These are phyloP conservation scores for Dryas alaskensis DNA, from an alignment of 306 rosid species.

Conservation along the genomic window DNA sequence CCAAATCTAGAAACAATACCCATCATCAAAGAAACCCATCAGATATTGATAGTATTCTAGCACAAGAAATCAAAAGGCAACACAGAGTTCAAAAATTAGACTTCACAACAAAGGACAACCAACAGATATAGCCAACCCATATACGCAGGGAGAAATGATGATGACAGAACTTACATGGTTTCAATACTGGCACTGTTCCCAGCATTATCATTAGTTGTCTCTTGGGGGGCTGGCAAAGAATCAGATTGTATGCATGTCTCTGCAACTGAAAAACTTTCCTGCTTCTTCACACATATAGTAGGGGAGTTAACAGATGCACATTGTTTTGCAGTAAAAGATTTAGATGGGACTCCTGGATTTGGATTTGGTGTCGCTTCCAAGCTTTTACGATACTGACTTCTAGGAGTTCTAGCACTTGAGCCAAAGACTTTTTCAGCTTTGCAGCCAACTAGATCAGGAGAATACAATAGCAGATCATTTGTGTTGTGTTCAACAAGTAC, in stretches of 20 bases:
- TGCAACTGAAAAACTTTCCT: slow-evolving; percentile 41
- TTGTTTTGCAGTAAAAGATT: slow-evolving; percentile 38
- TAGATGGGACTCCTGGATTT: slow-evolving; percentile 35
- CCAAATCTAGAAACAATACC: slow-evolving; percentile 57
- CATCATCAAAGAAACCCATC: slow-evolving; percentile 28
- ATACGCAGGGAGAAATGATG: background rate
- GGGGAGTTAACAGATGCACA: slow-evolving; percentile 48
- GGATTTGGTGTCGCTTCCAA: slow-evolving; percentile 27
- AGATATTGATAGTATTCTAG: slow-evolving; percentile 10
- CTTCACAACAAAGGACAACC: too few relatives aligned
- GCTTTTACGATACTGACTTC: slow-evolving; percentile 32
- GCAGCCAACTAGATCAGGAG: slow-evolving; percentile 51
- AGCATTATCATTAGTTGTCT: slow-evolving; percentile 37
- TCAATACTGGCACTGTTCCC: slow-evolving; percentile 46
- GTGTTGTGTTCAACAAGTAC: slow-evolving; percentile 59
- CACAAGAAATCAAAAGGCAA: background rate
- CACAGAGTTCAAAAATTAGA: background rate
- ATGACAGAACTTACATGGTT: slow-evolving; percentile 56
- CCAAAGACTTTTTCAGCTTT: slow-evolving; percentile 37
- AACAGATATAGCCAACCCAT: too few relatives aligned
- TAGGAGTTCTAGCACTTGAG: slow-evolving; percentile 44
- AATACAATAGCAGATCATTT: slow-evolving; percentile 50
- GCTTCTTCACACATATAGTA: slow-evolving; percentile 42
- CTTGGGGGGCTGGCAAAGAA: slow-evolving; percentile 42
- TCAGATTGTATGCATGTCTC: slow-evolving; percentile 41